Evolutionary conservation across 2,329 filamentous ascomycete species (phyloP).

Genomic region (Talaromyces sp.): DNA sequence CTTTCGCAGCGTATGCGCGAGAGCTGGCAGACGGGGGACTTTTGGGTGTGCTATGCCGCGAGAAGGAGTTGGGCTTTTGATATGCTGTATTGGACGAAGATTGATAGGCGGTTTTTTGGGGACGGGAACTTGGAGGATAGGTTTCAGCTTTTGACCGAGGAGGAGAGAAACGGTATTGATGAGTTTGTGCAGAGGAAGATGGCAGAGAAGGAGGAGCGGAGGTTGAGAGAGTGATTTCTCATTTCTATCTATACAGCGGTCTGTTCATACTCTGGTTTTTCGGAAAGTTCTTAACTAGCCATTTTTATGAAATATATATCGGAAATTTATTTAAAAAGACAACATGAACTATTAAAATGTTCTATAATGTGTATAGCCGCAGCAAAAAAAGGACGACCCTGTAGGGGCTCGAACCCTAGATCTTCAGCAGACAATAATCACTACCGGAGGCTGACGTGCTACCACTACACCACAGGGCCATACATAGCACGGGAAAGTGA

Average conservation of each 20-base stretch:
- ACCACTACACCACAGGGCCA: neutral
- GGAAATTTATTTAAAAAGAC: no score
- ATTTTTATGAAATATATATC: no score
- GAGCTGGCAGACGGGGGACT: slow-evolving; percentile 17
- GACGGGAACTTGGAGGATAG: slow-evolving; percentile 15
- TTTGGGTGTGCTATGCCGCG: slow-evolving; percentile 20
- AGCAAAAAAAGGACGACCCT: neutral
- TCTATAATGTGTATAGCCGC: neutral
- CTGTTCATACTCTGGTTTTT: no score
- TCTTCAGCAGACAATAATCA: neutral
- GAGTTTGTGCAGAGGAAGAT: slow-evolving; percentile 17
- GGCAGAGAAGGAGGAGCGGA: neutral
- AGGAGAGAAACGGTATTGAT: slow-evolving; percentile 16
- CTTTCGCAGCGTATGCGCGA: slow-evolving; percentile 15
- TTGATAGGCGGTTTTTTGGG: slow-evolving; percentile 22
- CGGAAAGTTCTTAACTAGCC: no score
- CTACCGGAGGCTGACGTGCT: neutral
- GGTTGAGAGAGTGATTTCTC: neutral
- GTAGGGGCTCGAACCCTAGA: neutral
- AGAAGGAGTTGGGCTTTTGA: slow-evolving; percentile 23
- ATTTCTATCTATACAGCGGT: no score
- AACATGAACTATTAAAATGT: neutral
- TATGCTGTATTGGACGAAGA: slow-evolving; percentile 20
- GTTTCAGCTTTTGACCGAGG: slow-evolving; percentile 15
- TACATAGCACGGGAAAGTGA: neutral